Evolutionary conservation across 176 grass and related monocot genomes (phyloP).

Genomic region (Aegilops longissima): DNA sequence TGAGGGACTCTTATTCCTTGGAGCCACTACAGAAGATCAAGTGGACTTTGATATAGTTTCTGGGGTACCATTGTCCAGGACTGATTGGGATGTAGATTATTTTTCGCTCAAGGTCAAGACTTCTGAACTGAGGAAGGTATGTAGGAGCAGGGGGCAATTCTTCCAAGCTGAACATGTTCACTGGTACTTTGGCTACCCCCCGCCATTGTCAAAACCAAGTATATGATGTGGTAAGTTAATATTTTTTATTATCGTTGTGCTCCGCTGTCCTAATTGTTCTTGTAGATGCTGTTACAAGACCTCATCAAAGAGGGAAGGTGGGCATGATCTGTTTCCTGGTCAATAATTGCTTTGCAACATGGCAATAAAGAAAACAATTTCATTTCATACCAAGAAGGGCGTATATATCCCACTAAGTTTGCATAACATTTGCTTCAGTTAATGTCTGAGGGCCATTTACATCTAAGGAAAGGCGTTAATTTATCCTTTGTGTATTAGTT

Average conservation of each 20-base stretch:
- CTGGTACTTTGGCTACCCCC: background rate
- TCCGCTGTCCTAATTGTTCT: background rate
- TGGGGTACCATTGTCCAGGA: background rate
- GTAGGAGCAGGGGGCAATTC: background rate
- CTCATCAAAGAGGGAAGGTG: too few species aligned
- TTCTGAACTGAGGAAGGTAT: background rate
- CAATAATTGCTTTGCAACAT: too few species aligned
- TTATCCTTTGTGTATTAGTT: too few species aligned
- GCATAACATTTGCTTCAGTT: too few species aligned
- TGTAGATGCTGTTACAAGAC: background rate
- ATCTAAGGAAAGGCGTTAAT: too few species aligned
- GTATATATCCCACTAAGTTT: too few species aligned
- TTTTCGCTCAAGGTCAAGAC: background rate
- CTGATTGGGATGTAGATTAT: background rate
- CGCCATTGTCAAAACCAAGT: background rate
- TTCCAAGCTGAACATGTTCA: background rate
- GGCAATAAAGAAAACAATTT: too few species aligned
- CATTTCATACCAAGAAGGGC: too few species aligned
- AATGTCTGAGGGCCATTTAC: too few species aligned
- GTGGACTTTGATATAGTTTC: background rate
- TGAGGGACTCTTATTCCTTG: background rate
- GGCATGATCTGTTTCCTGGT: too few species aligned
- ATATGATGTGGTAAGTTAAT: background rate
- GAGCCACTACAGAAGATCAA: background rate
- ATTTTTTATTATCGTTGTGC: background rate